Conservation (phyloP, 2,329 filamentous ascomycete species). For the Fusarium fujikuroi region DNA sequence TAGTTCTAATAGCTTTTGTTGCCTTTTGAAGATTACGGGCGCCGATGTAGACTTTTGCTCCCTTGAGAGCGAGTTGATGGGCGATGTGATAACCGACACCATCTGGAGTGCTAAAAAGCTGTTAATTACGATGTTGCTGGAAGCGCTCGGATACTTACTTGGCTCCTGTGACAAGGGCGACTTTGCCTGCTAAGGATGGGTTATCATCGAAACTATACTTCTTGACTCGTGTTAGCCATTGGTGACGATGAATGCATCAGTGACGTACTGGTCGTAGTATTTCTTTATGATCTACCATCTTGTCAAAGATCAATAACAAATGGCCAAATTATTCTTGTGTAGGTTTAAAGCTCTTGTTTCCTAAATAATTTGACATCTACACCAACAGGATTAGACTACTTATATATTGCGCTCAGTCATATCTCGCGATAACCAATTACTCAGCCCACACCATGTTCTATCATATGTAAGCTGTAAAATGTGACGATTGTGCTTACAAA, state of each 20-base stretch:
- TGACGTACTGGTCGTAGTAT: neutral
- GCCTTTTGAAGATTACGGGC: neutral
- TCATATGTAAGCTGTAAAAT: accelerated
- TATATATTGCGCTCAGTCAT: accelerated
- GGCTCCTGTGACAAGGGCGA: neutral
- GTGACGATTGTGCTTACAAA: neutral
- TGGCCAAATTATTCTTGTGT: neutral
- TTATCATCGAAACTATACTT: neutral
- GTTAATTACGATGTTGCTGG: accelerated
- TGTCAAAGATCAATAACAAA: accelerated
- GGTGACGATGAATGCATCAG: accelerated
- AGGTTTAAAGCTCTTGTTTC: accelerated
- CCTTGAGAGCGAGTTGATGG: neutral
- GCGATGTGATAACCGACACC: neutral
- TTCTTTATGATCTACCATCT: neutral
- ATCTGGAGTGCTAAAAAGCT: neutral
- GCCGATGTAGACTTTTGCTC: neutral
- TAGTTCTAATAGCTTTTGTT: neutral
- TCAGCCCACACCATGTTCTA: neutral
- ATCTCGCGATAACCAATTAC: neutral
- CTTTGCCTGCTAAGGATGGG: neutral
- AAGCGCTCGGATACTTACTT: accelerated
- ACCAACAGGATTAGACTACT: neutral
- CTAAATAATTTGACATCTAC: too few species aligned
- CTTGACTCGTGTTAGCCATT: neutral